Conservation (phyloP, 495 filamentous ascomycete species). For the Penicillium antarcticum region DNA sequence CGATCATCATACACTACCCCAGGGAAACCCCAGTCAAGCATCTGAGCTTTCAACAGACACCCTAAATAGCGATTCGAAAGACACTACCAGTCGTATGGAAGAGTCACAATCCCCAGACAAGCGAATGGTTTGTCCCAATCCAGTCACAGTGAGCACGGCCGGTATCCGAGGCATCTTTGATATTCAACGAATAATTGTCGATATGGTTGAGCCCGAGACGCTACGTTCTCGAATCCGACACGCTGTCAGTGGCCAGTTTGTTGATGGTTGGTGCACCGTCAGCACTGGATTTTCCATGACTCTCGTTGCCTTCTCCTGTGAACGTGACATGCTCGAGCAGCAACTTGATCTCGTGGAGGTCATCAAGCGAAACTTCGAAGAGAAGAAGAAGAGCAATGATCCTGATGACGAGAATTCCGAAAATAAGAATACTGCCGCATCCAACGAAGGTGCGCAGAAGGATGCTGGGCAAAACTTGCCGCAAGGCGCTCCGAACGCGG, state of each 20-base stretch:
- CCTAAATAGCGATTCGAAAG: too few relatives aligned
- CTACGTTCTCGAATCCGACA: slow-evolving; percentile 10
- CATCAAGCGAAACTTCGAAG: slow-evolving; percentile 1
- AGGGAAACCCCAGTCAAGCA: not conserved
- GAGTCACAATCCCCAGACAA: not conserved
- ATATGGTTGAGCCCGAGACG: slow-evolving; percentile 7
- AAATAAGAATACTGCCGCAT: too few relatives aligned
- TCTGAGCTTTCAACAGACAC: not conserved
- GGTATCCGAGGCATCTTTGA: slow-evolving; percentile 19
- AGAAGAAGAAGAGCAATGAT: too few relatives aligned
- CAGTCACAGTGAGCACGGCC: slow-evolving; percentile 12
- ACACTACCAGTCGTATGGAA: not conserved
- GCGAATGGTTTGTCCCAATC: slow-evolving; percentile 11
- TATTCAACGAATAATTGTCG: slow-evolving; percentile 16
- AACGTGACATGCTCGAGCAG: slow-evolving; percentile 3
- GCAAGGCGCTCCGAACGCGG: too few relatives aligned
- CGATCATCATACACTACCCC: too few relatives aligned
- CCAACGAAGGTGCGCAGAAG: too few relatives aligned
- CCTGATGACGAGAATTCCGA: too few relatives aligned
- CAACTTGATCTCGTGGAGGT: slow-evolving; percentile 16
- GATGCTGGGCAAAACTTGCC: too few relatives aligned
- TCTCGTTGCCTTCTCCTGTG: slow-evolving; percentile 13
- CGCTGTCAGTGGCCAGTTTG: slow-evolving; percentile 9
- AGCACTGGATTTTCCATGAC: slow-evolving; percentile 15
- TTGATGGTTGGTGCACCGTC: slow-evolving; percentile 19